Percentiles rank a stretch among this genome's conserved stretches.
Conservation (phyloP, 441 rosid genomes). For the Adansonia gregorii region DNA sequence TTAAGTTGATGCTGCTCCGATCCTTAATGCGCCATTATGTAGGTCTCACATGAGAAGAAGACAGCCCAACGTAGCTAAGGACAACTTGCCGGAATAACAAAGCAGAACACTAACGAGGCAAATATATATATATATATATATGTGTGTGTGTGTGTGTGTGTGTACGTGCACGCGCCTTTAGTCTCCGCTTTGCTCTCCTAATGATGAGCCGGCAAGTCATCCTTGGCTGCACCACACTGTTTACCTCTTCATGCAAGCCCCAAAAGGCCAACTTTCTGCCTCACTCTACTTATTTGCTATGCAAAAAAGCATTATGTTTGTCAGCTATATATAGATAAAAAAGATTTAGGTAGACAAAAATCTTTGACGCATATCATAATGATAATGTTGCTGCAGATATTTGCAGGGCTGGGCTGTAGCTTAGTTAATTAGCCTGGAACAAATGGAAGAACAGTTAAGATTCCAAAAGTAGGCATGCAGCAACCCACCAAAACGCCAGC, state of each 20-base stretch:
- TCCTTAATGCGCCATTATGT: conserved; percentile 12
- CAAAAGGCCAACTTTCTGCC: neutral
- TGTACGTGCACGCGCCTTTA: neutral
- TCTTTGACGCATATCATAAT: neutral
- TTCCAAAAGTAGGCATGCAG: conserved; percentile 38
- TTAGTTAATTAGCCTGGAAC: no score
- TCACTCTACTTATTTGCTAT: neutral
- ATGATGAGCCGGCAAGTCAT: conserved; percentile 63
- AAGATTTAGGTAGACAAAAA: neutral
- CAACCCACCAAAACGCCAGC: conserved; percentile 43
- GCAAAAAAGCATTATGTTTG: no score
- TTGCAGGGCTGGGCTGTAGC: no score
- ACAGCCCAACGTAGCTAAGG: conserved; percentile 47
- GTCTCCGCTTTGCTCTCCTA: neutral
- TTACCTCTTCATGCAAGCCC: conserved; percentile 59
- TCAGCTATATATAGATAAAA: conserved; percentile 1
- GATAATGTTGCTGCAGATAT: no score
- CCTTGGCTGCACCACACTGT: conserved; percentile 82
- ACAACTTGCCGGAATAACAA: conserved; percentile 44
- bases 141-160: no score
- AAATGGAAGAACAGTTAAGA: neutral
- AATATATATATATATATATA: neutral
- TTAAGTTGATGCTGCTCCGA: no score
- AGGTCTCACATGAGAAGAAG: conserved; percentile 48
- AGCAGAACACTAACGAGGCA: neutral